Conservation (phyloP, 106 monocot species). For the Allium sativum region DNA sequence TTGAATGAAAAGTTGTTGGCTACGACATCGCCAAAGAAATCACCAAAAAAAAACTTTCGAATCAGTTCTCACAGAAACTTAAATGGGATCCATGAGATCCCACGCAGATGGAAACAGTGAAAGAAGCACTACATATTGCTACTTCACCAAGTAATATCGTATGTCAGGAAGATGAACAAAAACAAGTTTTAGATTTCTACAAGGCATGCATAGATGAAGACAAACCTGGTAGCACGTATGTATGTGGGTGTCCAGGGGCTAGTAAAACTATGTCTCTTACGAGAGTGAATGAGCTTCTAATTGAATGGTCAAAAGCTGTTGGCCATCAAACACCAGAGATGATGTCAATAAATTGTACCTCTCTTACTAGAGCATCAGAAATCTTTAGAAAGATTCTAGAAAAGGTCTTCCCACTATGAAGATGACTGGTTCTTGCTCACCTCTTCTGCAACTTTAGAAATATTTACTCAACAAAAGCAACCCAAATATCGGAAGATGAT, state of each 20-base stretch:
- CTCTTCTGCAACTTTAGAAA: constrained; percentile 50
- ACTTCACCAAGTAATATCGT: constrained; percentile 38
- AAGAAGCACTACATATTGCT: too few species aligned
- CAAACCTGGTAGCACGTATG: constrained; percentile 65
- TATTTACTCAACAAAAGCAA: constrained; percentile 39
- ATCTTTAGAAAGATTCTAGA: constrained; percentile 77
- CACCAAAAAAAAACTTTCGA: constrained; percentile 1
- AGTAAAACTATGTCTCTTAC: too few species aligned
- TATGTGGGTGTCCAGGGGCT: constrained; percentile 95
- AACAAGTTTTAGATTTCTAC: constrained; percentile 57
- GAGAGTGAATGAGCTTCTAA: constrained; percentile 28
- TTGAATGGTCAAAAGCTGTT: constrained; percentile 60
- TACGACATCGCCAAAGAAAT: not conserved
- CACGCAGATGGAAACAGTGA: too few species aligned
- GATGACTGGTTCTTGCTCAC: constrained; percentile 16
- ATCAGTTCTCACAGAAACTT: constrained; percentile 1
- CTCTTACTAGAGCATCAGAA: constrained; percentile 47
- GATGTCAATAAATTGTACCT: constrained; percentile 64
- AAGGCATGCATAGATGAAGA: constrained; percentile 45
- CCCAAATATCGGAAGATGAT: constrained; percentile 35
- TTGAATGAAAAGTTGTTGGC: not conserved
- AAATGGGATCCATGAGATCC: constrained; percentile 9
- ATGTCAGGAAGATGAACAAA: constrained; percentile 81
- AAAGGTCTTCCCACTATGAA: constrained; percentile 33
- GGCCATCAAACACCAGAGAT: constrained; percentile 45